phyloP scores from a whole-genome alignment of 768 basidiomycete genomes.

The Mycena metata region DNA sequence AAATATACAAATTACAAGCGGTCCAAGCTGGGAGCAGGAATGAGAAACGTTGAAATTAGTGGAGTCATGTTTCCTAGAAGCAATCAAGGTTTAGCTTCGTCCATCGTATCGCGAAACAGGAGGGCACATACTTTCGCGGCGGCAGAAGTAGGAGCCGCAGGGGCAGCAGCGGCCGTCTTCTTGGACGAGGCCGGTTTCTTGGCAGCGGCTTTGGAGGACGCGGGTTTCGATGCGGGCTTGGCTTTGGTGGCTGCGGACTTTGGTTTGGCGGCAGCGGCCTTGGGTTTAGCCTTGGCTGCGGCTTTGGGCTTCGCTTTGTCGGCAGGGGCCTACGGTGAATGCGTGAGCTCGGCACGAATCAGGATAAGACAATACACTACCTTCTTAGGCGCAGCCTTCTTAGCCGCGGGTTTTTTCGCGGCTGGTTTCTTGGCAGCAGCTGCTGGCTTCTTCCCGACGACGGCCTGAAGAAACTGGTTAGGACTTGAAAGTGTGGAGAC shows the following conservation, averaged over 20 bases:
- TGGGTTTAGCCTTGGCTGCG: constrained; percentile 43
- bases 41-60: background rate
- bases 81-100: background rate
- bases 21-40: background rate
- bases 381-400: constrained; percentile 72
- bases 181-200: constrained; percentile 50
- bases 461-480: constrained; percentile 4
- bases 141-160: background rate
- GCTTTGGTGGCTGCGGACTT: constrained; percentile 43
- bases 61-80: constrained; percentile 8
- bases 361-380: constrained; percentile 46
- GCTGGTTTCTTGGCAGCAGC: constrained; percentile 45
- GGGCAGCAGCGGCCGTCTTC: constrained; percentile 14
- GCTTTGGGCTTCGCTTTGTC: constrained; percentile 55
- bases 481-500: background rate
- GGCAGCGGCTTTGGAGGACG: constrained; percentile 46
- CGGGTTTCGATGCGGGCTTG: constrained; percentile 46
- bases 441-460: constrained; percentile 42
- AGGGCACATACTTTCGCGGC: constrained; percentile 15
- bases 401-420: constrained; percentile 48
- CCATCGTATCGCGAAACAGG: no score
- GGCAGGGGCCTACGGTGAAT: constrained; percentile 53
- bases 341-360: background rate
- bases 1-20: constrained; percentile 21
- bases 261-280: constrained; percentile 43